phyloP scores from a whole-genome alignment of 345 rosid species.

The Barbarea vulgaris region DNA sequence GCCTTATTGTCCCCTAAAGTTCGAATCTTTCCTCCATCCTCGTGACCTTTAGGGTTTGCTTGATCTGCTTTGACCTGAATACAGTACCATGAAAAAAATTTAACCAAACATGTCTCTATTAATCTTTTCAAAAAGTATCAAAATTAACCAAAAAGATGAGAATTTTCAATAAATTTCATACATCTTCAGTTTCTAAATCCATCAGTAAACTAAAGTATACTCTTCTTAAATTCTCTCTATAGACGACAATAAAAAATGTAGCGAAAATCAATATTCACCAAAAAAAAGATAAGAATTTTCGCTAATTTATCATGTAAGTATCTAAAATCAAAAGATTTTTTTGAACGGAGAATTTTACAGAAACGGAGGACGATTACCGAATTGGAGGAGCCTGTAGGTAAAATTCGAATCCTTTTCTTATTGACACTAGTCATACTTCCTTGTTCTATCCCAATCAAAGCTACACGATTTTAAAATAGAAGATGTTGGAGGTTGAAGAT shows the following conservation, averaged over 20 bases:
- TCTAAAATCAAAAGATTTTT: neutral
- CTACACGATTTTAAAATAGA: neutral
- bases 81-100: no score
- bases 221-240: no score
- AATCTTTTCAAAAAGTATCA: no score
- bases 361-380: constrained; percentile 6
- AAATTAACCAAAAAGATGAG: no score
- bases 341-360: neutral
- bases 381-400: neutral
- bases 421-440: constrained; percentile 5
- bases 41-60: neutral
- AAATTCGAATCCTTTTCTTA: constrained; percentile 2
- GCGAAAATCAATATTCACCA: neutral
- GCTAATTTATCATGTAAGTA: neutral
- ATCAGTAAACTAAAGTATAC: no score
- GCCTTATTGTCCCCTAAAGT: neutral
- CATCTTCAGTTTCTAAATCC: no score
- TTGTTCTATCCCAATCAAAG: neutral
- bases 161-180: no score
- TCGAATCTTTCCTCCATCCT: neutral
- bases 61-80: no score
- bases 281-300: neutral
- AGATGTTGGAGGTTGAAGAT: neutral
- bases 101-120: no score
- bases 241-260: no score